Base-by-base conservation (phyloP, 306 rosid genomes). In the Betula pendula region DNA sequence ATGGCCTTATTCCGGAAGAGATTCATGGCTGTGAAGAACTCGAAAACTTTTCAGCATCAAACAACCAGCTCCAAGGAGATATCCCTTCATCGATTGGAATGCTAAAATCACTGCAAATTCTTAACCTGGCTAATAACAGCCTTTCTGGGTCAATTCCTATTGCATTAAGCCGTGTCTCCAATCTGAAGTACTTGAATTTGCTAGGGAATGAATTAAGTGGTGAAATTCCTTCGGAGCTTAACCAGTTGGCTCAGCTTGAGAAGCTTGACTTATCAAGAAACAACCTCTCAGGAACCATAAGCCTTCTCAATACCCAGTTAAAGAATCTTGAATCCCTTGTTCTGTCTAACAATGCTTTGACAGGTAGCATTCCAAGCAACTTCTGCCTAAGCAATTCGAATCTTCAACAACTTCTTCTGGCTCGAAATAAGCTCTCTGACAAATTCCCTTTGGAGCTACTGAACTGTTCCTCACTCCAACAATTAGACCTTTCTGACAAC, bases 401-500 rank as follows among this genome's bases (percentile, higher is more conserved):
- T 72, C 89, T 95, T 59, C 84, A 15, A 67, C 92, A 87, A 62
- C 78, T 95, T 79, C 77, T 92, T 85, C 84, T 95, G 77, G 90
- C 96, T 72, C 81, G 90, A 75, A 95, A 92, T 77, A 71, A 79
- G 81, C 88, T 95, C 70, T 84, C 91, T 0, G 97, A 96, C 20
- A 75, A 59, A 13, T 95, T 95, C 76, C 97, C 99, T 33, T 14
- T 81, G 77, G 95, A 84, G 85, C 53, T 91, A 11, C 84, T 95
- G 65, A 84, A 79, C 80, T 95, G 97, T 56, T 65, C 85, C 43
- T 89, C 93, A 51, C 88, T 95, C 76, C 95, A 88, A 81, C 97
- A 92, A 81, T 75, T 95, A 71, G 97, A 95, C 75, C 90, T 95
- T 67, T 92, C 99, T 19, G 97, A 87, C 29, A 95, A 95, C 81